These are phyloP conservation scores for Diaporthe nobilis DNA, from an alignment of 2,329 filamentous ascomycete species.

Conservation along the genomic window DNA sequence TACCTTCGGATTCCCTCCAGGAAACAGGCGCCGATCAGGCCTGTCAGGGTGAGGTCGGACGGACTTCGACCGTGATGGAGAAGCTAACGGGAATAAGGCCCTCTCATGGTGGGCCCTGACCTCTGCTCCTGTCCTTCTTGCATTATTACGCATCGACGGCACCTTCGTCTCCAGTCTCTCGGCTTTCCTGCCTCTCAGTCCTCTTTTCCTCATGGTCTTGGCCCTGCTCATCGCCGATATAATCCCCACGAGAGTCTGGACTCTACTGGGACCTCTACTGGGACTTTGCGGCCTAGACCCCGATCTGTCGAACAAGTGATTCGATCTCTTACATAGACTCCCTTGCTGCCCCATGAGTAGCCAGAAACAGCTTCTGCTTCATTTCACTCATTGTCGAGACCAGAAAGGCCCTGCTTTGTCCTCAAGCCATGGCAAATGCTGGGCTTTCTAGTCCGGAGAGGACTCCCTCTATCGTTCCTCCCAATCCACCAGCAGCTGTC, in stretches of 20 bases:
- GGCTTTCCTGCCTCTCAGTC: slow-evolving; percentile 14
- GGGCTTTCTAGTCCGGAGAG: slow-evolving; percentile 32
- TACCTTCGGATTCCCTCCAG: slow-evolving; percentile 13
- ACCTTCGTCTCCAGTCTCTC: slow-evolving; percentile 28
- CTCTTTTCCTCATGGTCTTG: slow-evolving; percentile 9
- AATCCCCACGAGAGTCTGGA: slow-evolving; percentile 24
- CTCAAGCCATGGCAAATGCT: slow-evolving; percentile 9
- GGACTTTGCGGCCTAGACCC: neutral
- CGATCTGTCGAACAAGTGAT: slow-evolving; percentile 28
- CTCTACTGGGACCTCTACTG: slow-evolving; percentile 18
- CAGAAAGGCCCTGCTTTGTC: slow-evolving; percentile 23
- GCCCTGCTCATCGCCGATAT: slow-evolving; percentile 20
- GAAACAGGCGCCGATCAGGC: slow-evolving; percentile 25
- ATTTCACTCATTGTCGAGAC: slow-evolving; percentile 5
- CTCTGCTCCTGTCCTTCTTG: slow-evolving; percentile 17
- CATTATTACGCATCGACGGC: slow-evolving; percentile 33
- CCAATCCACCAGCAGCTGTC: slow-evolving; percentile 9
- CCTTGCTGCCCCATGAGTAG: slow-evolving; percentile 29
- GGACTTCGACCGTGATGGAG: slow-evolving; percentile 41
- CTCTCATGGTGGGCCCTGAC: slow-evolving; percentile 30
- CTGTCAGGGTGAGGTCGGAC: slow-evolving; percentile 36
- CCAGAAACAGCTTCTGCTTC: neutral
- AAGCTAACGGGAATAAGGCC: slow-evolving; percentile 41
- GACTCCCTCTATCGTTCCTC: neutral
- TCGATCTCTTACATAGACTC: slow-evolving; percentile 10